Evolutionary conservation across 2,329 filamentous ascomycete genomes (phyloP), one percentile per base, ranked within the genome.

Genomic region (Neonectria sp.): DNA sequence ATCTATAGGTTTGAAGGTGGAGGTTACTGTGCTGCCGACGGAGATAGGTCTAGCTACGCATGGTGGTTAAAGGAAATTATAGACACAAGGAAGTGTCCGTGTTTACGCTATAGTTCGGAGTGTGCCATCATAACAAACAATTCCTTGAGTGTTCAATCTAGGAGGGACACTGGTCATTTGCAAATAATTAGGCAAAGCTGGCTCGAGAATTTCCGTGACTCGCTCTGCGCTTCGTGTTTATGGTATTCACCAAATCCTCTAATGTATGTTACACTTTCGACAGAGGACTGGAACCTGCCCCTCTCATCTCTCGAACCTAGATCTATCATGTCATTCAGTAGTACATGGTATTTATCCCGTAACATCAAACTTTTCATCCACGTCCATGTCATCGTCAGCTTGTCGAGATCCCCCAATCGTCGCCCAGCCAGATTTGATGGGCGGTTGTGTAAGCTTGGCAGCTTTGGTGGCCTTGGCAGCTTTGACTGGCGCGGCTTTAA

Each of bases 361-460:
- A 63, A 81, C 73, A 25, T 81, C 79, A 68, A 81, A 81, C 67
- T 76, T 77, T 55, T 76, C 74, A 6, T 80, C 78, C 57, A 77
- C 53, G 46, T 81, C 79, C 75, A 79, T 74, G 25, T 76, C 77
- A 29, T 73, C 72, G 25, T 71, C 64, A n/a, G 65, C 63, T 55
- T 68, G 72, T 15, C 62, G 71, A 7, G 71, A 68, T 12, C 70
- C 75, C 49, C 76, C 68, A 55, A 80, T 63, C 9, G 78, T 68
- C 31, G 79, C 78, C 79, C 79, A 80, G 6, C 76, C 78, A 49
- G 71, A 71, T 46, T 76, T 77, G n/a, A 76, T 71, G 2, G 72
- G 70, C 17, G 71, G 63, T 21, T 63, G 67, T 4, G 70, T 15
- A 15, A 67, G 31, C 25, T 55, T 49, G 25, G 55, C 25, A 5